Conservation (phyloP, 345 rosid genomes). For the Citrus inodora region DNA sequence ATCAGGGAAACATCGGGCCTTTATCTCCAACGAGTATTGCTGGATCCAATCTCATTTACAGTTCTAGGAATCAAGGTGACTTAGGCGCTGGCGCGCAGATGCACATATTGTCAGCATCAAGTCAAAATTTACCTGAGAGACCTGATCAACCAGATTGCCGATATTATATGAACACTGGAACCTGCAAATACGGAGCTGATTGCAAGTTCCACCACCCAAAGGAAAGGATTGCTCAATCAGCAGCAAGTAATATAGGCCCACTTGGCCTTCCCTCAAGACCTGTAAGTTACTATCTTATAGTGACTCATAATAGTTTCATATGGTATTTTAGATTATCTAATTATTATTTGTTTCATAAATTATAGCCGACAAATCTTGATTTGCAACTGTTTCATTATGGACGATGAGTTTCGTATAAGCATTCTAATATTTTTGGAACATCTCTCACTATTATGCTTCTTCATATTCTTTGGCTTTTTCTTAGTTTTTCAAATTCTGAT, state of each 20-base stretch:
- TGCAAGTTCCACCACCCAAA: slow-evolving; percentile 86
- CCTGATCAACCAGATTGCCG: slow-evolving; percentile 77
- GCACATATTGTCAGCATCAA: slow-evolving; percentile 30
- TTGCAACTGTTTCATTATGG: not conserved
- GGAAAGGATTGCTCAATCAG: slow-evolving; percentile 51
- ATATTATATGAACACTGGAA: slow-evolving; percentile 65
- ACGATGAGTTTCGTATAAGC: not conserved
- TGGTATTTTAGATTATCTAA: not conserved
- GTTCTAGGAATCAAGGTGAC: slow-evolving; percentile 43
- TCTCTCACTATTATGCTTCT: not conserved
- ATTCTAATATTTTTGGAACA: not conserved
- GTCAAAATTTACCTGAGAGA: slow-evolving; percentile 50
- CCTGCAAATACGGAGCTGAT: slow-evolving; percentile 75
- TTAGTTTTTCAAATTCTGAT: not conserved
- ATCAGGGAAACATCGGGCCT: slow-evolving; percentile 45
- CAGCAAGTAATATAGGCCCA: slow-evolving; percentile 31
- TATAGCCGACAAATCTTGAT: not conserved
- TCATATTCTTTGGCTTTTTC: not conserved
- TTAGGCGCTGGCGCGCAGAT: slow-evolving; percentile 47
- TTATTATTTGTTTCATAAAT: too few species aligned
- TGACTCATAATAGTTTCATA: not conserved
- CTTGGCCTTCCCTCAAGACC: slow-evolving; percentile 65
- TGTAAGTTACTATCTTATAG: slow-evolving; percentile 35
- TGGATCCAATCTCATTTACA: slow-evolving; percentile 44
- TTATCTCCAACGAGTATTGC: slow-evolving; percentile 34